phyloP scores from a whole-genome alignment of 192 early-diverging fungal species.

The Gamsiella multidivaricata region DNA sequence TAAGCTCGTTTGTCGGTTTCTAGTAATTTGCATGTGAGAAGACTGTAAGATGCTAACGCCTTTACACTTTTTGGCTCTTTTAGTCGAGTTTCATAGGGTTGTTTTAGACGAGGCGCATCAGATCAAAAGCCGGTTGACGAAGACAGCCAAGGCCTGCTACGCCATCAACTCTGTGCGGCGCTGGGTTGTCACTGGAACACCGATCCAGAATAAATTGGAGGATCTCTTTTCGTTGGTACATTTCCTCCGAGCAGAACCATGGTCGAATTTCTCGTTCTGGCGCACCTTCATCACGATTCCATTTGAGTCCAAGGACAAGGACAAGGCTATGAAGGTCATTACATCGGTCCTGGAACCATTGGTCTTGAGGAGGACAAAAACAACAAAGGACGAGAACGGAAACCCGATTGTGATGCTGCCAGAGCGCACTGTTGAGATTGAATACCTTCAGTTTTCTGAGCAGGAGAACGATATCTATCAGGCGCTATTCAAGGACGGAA shows the following conservation, averaged over 20 bases:
- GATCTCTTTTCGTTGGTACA: conserved; percentile 88
- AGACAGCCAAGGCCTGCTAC: conserved; percentile 78
- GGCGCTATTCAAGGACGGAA: conserved; percentile 72
- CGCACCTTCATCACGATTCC: conserved; percentile 79
- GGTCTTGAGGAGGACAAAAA: conserved; percentile 90
- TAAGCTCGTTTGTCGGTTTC: conserved; percentile 2
- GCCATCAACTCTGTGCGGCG: conserved; percentile 73
- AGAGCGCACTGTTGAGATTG: conserved; percentile 65
- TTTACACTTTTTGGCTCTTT: too few species aligned
- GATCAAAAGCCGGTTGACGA: conserved; percentile 85
- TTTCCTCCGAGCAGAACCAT: conserved; percentile 81
- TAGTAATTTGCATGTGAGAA: not conserved
- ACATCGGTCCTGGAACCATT: conserved; percentile 79
- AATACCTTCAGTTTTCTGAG: conserved; percentile 70
- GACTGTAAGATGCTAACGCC: too few species aligned
- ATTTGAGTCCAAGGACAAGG: conserved; percentile 69
- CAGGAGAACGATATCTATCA: conserved; percentile 78
- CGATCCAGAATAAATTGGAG: conserved; percentile 86
- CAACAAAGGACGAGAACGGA: conserved; percentile 76
- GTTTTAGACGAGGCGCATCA: conserved; percentile 96
- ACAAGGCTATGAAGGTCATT: conserved; percentile 55
- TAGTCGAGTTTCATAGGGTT: conserved; percentile 84
- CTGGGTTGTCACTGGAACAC: conserved; percentile 96
- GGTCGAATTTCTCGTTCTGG: conserved; percentile 81
- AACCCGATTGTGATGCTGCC: conserved; percentile 85